These are phyloP conservation scores for Coriolopsis trogii DNA, from an alignment of 1,284 basidiomycete genomes.

Conservation along the genomic window DNA sequence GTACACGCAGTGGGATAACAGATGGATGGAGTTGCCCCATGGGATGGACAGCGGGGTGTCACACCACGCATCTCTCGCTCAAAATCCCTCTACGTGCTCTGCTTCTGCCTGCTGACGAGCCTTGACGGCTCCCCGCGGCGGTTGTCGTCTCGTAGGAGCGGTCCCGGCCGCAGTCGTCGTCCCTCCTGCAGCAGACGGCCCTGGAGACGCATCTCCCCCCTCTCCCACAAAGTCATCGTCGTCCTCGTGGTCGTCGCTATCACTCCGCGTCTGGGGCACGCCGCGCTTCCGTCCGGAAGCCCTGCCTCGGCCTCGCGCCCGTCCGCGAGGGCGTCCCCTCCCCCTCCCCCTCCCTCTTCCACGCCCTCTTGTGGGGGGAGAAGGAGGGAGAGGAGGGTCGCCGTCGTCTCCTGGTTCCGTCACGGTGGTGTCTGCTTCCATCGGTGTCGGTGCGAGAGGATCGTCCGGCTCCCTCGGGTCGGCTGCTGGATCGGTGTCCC, in stretches of 20 bases:
- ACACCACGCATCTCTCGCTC: too few relatives aligned
- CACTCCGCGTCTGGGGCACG: too few relatives aligned
- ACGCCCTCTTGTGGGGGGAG: background rate
- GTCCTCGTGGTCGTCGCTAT: background rate
- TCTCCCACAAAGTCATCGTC: background rate
- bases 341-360: constrained; percentile 1
- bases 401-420: background rate
- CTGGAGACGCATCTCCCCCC: too few relatives aligned
- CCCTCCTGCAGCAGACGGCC: too few relatives aligned
- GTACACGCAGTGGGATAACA: too few relatives aligned
- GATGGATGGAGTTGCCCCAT: too few relatives aligned
- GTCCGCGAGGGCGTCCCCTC: background rate
- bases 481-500: too few relatives aligned
- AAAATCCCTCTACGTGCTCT: too few relatives aligned
- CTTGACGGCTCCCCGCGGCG: constrained; percentile 13
- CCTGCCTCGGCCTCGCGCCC: constrained; percentile 4
- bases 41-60: too few relatives aligned
- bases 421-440: background rate
- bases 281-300: background rate
- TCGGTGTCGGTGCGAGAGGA: too few relatives aligned
- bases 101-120: too few relatives aligned
- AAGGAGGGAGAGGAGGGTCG: background rate
- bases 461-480: too few relatives aligned
- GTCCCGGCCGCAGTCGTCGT: background rate
- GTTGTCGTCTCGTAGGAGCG: constrained; percentile 13